Evolutionary conservation across 108 stramenopile species (phyloP).

Genomic region (Nitzschia palea): DNA sequence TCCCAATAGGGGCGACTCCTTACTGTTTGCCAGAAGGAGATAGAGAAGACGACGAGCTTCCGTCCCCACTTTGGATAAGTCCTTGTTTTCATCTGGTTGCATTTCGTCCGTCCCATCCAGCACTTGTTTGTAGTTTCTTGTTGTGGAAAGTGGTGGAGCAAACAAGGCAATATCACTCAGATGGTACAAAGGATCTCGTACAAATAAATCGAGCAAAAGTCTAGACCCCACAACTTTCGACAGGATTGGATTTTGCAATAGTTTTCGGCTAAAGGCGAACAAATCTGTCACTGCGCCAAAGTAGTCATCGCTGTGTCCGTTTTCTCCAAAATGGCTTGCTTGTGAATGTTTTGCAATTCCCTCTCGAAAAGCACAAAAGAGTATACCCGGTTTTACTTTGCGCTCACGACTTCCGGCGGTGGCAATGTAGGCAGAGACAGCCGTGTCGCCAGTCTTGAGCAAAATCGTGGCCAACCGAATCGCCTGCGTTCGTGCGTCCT

Average conservation of each 20-base stretch:
- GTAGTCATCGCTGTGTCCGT: conserved; percentile 1
- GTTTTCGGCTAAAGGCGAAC: conserved; percentile 2
- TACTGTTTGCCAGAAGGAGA: conserved; percentile 48
- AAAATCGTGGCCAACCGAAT: conserved; percentile 28
- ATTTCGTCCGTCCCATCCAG: conserved; percentile 34
- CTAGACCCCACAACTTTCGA: conserved; percentile 10
- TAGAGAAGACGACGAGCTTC: conserved; percentile 67
- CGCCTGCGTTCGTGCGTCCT: conserved; percentile 20
- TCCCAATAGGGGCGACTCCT: conserved; percentile 54
- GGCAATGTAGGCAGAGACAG: conserved; percentile 35
- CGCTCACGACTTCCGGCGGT: conserved; percentile 45
- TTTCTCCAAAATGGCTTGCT: background rate
- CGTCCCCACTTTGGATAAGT: conserved; percentile 30
- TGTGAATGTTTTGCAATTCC: conserved; percentile 21
- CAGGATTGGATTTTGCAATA: background rate
- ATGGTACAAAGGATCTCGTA: conserved; percentile 52
- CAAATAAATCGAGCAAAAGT: conserved; percentile 44
- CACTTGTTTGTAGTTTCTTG: conserved; percentile 24
- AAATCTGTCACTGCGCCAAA: conserved; percentile 10
- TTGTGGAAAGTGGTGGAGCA: conserved; percentile 49
- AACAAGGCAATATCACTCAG: conserved; percentile 45
- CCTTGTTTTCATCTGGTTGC: conserved; percentile 1
- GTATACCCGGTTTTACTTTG: conserved; percentile 49
- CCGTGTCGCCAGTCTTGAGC: conserved; percentile 32
- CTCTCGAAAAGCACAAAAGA: conserved; percentile 42